Percentiles rank a stretch among this genome's conserved stretches.
phyloP scores from a whole-genome alignment of 331 rosid species.

The Pyracantha coccinea region DNA sequence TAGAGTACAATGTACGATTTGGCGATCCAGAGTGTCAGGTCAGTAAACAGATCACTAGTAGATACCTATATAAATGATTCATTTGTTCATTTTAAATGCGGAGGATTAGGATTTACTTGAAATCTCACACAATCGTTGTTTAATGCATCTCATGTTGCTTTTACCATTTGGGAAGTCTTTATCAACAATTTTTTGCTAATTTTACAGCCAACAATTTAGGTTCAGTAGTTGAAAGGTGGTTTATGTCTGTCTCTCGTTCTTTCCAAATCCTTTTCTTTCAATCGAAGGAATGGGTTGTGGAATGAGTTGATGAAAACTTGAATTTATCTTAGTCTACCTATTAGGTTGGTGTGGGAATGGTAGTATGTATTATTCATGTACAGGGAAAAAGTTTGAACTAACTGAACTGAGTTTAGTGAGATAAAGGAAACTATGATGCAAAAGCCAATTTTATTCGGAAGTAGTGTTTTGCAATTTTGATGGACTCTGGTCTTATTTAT shows the following conservation, averaged over 20 bases:
- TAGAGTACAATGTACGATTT: slow-evolving; percentile 92
- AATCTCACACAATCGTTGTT: background rate
- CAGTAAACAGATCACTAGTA: slow-evolving; percentile 17
- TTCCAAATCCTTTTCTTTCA: background rate
- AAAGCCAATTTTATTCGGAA: background rate
- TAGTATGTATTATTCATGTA: background rate
- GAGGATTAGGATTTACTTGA: background rate
- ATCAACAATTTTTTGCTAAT: background rate
- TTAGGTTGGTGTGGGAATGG: background rate
- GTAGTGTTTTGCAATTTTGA: background rate
- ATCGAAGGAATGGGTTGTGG: background rate
- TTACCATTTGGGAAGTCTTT: background rate
- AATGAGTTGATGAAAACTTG: background rate
- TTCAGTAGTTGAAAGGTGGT: background rate
- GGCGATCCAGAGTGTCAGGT: slow-evolving; percentile 99
- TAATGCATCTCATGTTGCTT: background rate
- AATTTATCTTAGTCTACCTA: background rate
- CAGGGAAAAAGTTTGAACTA: background rate
- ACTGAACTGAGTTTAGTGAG: background rate
- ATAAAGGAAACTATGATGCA: background rate
- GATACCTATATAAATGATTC: background rate
- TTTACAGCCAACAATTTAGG: background rate
- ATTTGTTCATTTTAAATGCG: background rate
- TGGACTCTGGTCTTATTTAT: background rate
- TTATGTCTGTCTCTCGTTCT: background rate